Conservation (phyloP, 768 basidiomycete genomes). For the Krasilnikovozyma curviuscula region DNA sequence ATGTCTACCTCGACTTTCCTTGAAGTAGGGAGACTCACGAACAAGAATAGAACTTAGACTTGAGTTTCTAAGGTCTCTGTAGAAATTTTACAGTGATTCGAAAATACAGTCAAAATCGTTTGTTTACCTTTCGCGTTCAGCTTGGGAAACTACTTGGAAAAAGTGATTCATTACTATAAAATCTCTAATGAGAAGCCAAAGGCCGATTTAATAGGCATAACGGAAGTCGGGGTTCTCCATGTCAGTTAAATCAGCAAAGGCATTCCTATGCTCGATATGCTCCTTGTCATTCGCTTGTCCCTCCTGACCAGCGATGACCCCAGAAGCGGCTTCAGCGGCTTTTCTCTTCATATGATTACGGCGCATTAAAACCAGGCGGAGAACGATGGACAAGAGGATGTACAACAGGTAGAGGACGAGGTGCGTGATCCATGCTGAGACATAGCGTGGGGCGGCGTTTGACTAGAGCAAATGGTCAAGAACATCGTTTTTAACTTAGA, state of each 20-base stretch:
- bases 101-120: too few species aligned
- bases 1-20: too few species aligned
- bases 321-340: slow-evolving; percentile 17
- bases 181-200: too few species aligned
- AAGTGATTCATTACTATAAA: too few species aligned
- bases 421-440: slow-evolving; percentile 34
- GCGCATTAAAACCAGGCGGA: slow-evolving; percentile 32
- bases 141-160: too few species aligned
- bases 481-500: too few species aligned
- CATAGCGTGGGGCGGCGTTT: slow-evolving; percentile 35
- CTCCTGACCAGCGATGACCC: slow-evolving; percentile 9
- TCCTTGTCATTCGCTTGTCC: neutral
- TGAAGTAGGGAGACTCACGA: too few species aligned
- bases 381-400: slow-evolving; percentile 27
- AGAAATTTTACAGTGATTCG: too few species aligned
- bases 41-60: too few species aligned
- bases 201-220: neutral
- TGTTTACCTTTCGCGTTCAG: too few species aligned
- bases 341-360: slow-evolving; percentile 22
- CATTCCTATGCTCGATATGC: slow-evolving; percentile 25
- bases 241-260: slow-evolving; percentile 38
- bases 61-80: too few species aligned
- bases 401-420: slow-evolving; percentile 34
- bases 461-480: too few species aligned
- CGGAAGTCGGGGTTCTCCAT: slow-evolving; percentile 31